Evolutionary conservation across 768 basidiomycete genomes (phyloP).

Genomic region (Termitomyces sp.): DNA sequence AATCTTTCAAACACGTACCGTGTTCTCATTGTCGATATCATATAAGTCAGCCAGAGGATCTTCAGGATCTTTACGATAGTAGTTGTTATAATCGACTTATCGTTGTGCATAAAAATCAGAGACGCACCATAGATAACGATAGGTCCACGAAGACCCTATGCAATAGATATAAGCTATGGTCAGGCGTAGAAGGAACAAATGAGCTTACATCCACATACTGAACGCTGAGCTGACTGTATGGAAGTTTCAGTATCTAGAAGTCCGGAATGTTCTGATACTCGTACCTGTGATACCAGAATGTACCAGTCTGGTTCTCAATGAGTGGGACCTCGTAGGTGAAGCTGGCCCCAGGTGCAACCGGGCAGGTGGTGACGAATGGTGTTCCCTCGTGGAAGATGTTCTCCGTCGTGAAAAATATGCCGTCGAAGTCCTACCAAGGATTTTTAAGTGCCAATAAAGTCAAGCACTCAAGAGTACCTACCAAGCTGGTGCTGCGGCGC

Average conservation of each 20-base stretch:
- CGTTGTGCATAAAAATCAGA: background rate
- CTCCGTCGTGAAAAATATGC: constrained; percentile 18
- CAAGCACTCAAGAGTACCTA: background rate
- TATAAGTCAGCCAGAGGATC: constrained; percentile 16
- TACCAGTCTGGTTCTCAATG: constrained; percentile 23
- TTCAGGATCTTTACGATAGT: background rate
- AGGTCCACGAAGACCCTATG: constrained; percentile 20
- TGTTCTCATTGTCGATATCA: constrained; percentile 15
- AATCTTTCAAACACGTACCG: background rate
- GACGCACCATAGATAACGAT: constrained; percentile 25
- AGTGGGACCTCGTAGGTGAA: constrained; percentile 26
- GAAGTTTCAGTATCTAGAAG: background rate
- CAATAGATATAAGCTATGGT: background rate
- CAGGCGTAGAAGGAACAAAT: background rate
- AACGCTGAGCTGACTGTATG: constrained; percentile 15
- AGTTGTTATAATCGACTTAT: background rate
- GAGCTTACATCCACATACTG: constrained; percentile 19
- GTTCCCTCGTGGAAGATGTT: constrained; percentile 23
- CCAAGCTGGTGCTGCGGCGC: constrained; percentile 19
- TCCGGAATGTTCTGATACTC: background rate
- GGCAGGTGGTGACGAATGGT: constrained; percentile 22
- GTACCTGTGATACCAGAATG: constrained; percentile 29
- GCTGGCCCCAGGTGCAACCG: constrained; percentile 24
- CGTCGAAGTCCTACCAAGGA: constrained; percentile 17
- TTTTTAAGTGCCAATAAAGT: too few species aligned